Base-by-base conservation (phyloP, 2,329 filamentous ascomycete genomes). In the Juglanconis sp. region DNA sequence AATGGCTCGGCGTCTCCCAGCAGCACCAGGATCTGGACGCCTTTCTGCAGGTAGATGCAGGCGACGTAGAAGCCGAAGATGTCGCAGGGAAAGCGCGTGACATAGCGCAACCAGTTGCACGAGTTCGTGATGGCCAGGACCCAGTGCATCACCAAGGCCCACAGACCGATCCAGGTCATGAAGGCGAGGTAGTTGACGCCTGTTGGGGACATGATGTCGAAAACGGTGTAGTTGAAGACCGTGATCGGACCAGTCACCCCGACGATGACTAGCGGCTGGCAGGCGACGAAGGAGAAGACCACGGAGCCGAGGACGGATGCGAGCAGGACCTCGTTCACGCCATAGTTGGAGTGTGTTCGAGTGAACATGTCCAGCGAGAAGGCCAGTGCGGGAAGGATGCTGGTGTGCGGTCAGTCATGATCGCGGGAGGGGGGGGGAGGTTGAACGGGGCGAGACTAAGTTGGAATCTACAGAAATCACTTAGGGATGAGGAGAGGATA, bases 21-120 rank as follows among this genome's bases (percentile, higher is more conserved):
- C 11, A 88, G 83, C 48, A 87, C 88, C 24, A 96, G 82, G 13
- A 96, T 90, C 74, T 96, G 91, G 63, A 96, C 88, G 15, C 92
- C 92, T 74, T 96, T 96, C 70, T 96, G 91, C 24, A 96, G 81
- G 71, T 96, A 96, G 73, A 96, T 94, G 70, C 90, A 92, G 59
- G 92, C 92, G 52, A 96, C 92, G 71, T 96, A 96, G 76, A 96
- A 96, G 54, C 92, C 92, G 66, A 96, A 96, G 68, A 94, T 95
- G 73, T 96, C 92, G 75, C 92, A 96, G 31, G 91, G 92, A 71
- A 96, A 96, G 13, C 91, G 84, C 1, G 92, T 96, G 30, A 96
- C 92, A 73, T 93, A 96, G 69, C 87, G 88, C n/a, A 96, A 80
- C 68, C 83, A 89, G 74, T 96, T 95, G 78, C 92, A 96, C 1